Evolutionary conservation across 2,329 filamentous ascomycete genomes (phyloP).

Genomic region (Didymella exigua): DNA sequence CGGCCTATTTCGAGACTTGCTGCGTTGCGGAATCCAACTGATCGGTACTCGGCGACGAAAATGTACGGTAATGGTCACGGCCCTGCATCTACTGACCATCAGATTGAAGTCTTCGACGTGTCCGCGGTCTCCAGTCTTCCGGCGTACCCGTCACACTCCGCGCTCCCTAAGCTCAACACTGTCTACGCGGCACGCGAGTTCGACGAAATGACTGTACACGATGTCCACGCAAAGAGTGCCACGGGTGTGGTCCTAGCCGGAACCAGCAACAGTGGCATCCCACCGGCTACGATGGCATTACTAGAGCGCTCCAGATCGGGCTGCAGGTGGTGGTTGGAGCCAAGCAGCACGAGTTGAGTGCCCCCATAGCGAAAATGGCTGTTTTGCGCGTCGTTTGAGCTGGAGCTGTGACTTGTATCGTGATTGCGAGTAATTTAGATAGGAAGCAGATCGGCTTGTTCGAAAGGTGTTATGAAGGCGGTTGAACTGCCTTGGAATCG

Average conservation of each 20-base stretch:
- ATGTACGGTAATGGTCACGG: too few species aligned
- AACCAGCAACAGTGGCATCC: constrained; percentile 34
- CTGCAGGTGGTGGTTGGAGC: not conserved
- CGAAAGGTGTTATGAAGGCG: constrained; percentile 32
- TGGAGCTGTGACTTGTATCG: constrained; percentile 37
- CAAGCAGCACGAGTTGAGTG: not conserved
- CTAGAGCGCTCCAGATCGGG: not conserved
- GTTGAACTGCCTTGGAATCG: constrained; percentile 35
- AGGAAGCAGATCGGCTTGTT: constrained; percentile 40
- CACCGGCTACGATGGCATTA: constrained; percentile 13
- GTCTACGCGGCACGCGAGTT: constrained; percentile 39
- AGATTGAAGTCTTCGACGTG: constrained; percentile 33
- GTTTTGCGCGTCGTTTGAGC: constrained; percentile 19
- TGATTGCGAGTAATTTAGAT: constrained; percentile 35
- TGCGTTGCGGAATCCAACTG: too few species aligned
- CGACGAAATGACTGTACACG: constrained; percentile 31
- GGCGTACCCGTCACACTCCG: constrained; percentile 25
- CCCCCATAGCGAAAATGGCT: not conserved
- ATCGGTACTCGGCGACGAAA: too few species aligned
- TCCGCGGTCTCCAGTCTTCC: constrained; percentile 16
- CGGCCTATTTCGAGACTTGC: too few species aligned
- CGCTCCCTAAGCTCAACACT: constrained; percentile 38
- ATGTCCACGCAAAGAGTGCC: constrained; percentile 32
- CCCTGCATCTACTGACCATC: too few species aligned
- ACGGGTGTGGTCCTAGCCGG: constrained; percentile 36